Base-by-base conservation (phyloP, 805 yeast species). In the Saccharomyces eubayanus region DNA sequence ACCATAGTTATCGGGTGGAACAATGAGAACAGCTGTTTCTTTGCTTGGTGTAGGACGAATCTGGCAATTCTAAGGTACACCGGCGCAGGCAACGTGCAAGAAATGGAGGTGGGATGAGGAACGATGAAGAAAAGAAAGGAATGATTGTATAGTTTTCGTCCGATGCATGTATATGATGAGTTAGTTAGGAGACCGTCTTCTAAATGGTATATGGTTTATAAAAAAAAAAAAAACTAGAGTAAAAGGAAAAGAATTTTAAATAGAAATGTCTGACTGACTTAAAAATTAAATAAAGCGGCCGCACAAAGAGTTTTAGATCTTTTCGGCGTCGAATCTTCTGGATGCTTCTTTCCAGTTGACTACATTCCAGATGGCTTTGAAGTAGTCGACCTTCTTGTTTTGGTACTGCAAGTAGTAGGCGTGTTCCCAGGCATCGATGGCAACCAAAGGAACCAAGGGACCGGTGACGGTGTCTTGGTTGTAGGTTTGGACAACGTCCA, bases 381-480 rank as follows among this genome's bases (percentile, higher is more conserved):
- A 89, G 77, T 90, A 89, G 68, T 89, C 96, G 47, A 72, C 95
- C 79, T 90, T 89, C 69, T 85, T 90, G 76, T 89, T 89, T 76
- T 87, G 85, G 78, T 89, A 89, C 74, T 89, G 96, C 73, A 90
- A 78, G 79, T 89, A 89, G 79, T 89, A 89, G 53, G 97, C 96
- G 68, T 89, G 97, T 74, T 89, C 97, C 97, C 97, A 89, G 56
- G 96, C 96, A 65, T 89, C 97, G 68, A 89, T 87, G 52, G 96
- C 96, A 53, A 90, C 79, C 64, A 90, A 74, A 47, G 96, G 96
- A 48, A 80, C 75, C 69, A 81, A 77, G 9, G 80, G 69, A 49
- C 88, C 87, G 49, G 83, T 75, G 45, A 87, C 89, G 16, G 94
- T 87, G 73, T 89, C 96, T 74, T 89, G 97, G 78, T 89, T 89